These are phyloP conservation scores for Gremmenia infestans DNA, from an alignment of 2,329 filamentous ascomycete genomes.

Conservation along the genomic window DNA sequence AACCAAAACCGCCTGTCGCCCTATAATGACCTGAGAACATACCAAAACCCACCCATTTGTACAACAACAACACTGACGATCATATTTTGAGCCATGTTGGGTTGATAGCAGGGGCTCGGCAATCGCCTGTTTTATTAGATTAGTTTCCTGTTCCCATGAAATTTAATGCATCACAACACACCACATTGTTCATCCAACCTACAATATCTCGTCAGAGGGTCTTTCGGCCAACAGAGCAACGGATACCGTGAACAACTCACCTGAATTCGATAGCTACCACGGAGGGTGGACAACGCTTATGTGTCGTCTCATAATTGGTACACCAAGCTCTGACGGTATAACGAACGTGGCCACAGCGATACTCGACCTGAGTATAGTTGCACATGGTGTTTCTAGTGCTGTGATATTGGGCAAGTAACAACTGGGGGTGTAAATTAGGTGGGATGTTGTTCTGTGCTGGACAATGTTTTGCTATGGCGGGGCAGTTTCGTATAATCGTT, in stretches of 20 bases:
- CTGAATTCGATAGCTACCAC: constrained; percentile 35
- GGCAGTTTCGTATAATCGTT: constrained; percentile 3
- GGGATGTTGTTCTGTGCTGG: neutral
- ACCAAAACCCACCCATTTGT: neutral
- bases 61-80: neutral
- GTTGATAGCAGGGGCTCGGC: constrained; percentile 20
- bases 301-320: constrained; percentile 42
- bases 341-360: constrained; percentile 49
- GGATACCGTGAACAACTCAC: constrained; percentile 13
- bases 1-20: constrained; percentile 1
- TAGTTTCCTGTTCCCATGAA: neutral
- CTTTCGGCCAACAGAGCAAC: neutral
- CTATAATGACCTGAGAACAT: neutral
- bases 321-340: constrained; percentile 54
- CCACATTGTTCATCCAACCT: constrained; percentile 29
- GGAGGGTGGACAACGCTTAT: constrained; percentile 50
- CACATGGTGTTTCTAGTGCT: constrained; percentile 40
- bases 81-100: constrained; percentile 21
- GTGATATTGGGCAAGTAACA: neutral
- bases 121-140: constrained; percentile 18
- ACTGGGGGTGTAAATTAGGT: neutral
- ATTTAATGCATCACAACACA: constrained; percentile 9
- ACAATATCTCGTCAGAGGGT: constrained; percentile 11
- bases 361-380: constrained; percentile 55
- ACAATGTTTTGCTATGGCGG: neutral